These are phyloP conservation scores for Aspergillus haitiensis DNA, from an alignment of 495 filamentous ascomycete genomes.

Conservation along the genomic window DNA sequence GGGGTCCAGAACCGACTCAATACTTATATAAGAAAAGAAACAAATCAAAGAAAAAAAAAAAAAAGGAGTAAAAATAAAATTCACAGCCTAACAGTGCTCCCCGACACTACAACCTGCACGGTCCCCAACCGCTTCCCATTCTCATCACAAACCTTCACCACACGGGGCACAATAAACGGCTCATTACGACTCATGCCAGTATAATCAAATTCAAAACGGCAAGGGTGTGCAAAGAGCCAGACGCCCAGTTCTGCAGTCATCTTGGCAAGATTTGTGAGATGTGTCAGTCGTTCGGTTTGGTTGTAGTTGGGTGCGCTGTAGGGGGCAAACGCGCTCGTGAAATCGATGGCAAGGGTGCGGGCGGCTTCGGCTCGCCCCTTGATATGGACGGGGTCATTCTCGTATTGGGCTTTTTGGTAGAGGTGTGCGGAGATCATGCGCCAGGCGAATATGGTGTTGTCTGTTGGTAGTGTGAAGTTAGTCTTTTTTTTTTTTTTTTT, in stretches of 20 bases:
- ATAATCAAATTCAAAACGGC: conserved; percentile 28
- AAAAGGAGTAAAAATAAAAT: neutral
- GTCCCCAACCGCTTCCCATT: conserved; percentile 18
- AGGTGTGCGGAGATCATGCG: conserved; percentile 31
- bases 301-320: conserved; percentile 21
- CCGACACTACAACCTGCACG: conserved; percentile 21
- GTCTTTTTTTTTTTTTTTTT: too few relatives aligned
- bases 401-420: conserved; percentile 1
- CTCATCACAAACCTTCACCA: conserved; percentile 29
- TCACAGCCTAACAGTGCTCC: neutral
- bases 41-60: neutral
- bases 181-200: neutral
- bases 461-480: conserved; percentile 6
- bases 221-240: conserved; percentile 34
- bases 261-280: conserved; percentile 22
- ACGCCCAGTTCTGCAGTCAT: conserved; percentile 24
- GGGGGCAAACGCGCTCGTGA: conserved; percentile 24
- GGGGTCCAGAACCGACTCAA: too few relatives aligned
- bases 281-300: conserved; percentile 16
- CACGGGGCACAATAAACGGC: conserved; percentile 21
- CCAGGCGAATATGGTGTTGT: conserved; percentile 25
- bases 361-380: conserved; percentile 8
- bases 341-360: conserved; percentile 16
- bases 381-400: neutral
- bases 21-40: neutral